Conservation (phyloP, 73 alveolate species). For the Tetrahymena borealis region DNA sequence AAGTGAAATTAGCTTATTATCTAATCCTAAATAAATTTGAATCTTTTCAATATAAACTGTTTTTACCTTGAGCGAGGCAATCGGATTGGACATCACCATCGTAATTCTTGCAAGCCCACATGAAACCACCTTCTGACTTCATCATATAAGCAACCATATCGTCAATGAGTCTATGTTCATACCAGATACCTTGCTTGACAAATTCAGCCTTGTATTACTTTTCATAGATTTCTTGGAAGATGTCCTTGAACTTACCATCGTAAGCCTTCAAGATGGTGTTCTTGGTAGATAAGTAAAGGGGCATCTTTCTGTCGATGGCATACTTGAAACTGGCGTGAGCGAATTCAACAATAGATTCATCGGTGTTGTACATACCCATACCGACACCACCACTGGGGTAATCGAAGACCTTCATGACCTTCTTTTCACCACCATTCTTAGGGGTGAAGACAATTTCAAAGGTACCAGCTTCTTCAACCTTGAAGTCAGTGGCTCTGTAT, state of each 20-base stretch:
- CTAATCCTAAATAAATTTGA: not conserved
- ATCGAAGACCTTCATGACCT: constrained; percentile 46
- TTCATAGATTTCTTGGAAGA: constrained; percentile 58
- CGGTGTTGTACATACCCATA: constrained; percentile 81
- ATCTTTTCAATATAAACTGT: not conserved
- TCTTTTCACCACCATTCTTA: constrained; percentile 59
- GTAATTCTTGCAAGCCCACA: constrained; percentile 91
- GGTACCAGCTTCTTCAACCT: constrained; percentile 51
- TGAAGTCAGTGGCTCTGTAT: constrained; percentile 70
- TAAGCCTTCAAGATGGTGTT: constrained; percentile 73
- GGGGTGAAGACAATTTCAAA: constrained; percentile 59
- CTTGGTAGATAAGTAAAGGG: constrained; percentile 72
- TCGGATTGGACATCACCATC: constrained; percentile 90
- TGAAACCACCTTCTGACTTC: constrained; percentile 80
- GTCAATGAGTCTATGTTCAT: constrained; percentile 64
- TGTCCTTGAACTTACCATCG: constrained; percentile 76
- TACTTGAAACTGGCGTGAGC: constrained; percentile 69
- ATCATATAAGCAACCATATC: constrained; percentile 82
- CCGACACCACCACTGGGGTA: constrained; percentile 62
- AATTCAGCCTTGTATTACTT: constrained; percentile 47
- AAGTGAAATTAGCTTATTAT: not conserved
- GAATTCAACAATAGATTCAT: constrained; percentile 65
- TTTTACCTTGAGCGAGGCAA: constrained; percentile 72
- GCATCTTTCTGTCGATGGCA: constrained; percentile 60
- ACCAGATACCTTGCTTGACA: constrained; percentile 43